Base-by-base conservation (phyloP, 495 filamentous ascomycete genomes). In the Penicillium fimorum region DNA sequence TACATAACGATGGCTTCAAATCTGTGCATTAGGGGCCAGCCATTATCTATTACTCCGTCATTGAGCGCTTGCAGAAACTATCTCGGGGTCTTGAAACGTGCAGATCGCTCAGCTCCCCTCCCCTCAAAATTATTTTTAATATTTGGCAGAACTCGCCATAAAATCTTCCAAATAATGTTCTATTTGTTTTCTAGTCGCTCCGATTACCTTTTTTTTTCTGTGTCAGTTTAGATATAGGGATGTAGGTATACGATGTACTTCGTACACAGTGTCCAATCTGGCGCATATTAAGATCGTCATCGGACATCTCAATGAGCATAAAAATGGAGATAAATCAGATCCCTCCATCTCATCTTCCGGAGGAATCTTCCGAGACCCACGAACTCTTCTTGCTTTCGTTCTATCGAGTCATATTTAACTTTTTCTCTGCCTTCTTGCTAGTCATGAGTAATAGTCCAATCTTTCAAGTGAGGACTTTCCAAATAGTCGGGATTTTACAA, bases 191-290 rank as follows among this genome's bases (percentile, higher is more conserved):
- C 51, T 47, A 40, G 32, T 47, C 22, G 20, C 22, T 38, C 20
- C 9, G 8, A 17, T 27, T 43, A 13, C 11, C 27, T 37, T 46
- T 51, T 20, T 43, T 41, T 20, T 30, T 20, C 32, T 7, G 47
- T 49, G 48, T 53, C 58, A 49, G 10, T 49, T 22, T 41, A 40
- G 41, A 55, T 50, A 46, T 50, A 50, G 45, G 12, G 18, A 13
- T 15, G 4, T 46, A 22, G n/a, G 11, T 17, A 15, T 11, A 27
- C 37, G 12, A 33, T 35, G 5, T 17, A 42, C 37, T 27, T 22
- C 8, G 37, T 20, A 22, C 22, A 13, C 29, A 7, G 33, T 37
- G 15, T 12, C 9, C 18, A 15, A n/a, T 18, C 13, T 44, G 30
- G 29, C 11, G 18, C 40, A 44, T 25, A 35, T 47, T 38, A 29